Evolutionary conservation across 495 filamentous ascomycete genomes (phyloP), one percentile per base, ranked within the genome.

Genomic region (Aspergillus haitiensis): DNA sequence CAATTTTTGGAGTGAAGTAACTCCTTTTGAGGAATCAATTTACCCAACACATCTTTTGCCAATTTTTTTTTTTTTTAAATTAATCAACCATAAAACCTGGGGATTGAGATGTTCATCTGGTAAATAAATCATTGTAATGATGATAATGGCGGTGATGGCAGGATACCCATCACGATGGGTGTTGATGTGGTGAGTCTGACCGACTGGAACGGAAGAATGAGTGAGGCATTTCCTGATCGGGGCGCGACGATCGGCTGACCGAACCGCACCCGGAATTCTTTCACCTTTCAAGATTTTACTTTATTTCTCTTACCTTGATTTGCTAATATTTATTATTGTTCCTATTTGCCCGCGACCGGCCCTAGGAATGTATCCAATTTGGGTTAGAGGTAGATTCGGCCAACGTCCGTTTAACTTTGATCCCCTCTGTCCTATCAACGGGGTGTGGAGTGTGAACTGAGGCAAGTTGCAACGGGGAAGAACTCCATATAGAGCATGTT

Each of bases 341-440:
- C 18, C 40, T 60, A 60, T 51, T 3, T 49, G 40, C 27, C 40
- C 27, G 58, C 58, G 50, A 48, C 33, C 58, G 50, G 50, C 15
- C 42, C 39, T 6, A 8, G 39, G 27, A 33, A 13, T 36, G 42
- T 51, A 35, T 13, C 48, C 16, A n/a, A 31, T 18, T 47, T 37
- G 16, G 15, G 18, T 42, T 7, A 32, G 21, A 33, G 8, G 11
- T 8, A n/a, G 16, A 54, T 48, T 60, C 58, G 50, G 49, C 21
- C 50, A 54, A 54, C 40, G 16, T 53, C 56, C 56, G 57, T 39
- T 39, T 34, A 15, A 32, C 27, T 15, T 1, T n/a, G 11, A 16
- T 11, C 44, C 31, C 7, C 33, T 40, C 15, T 27, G 21, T 27
- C 21, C 21, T 27, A 27, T 27, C 21, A 27, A 27, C 21, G 21